A percentile compares a stretch with the other conserved stretches of the same genome.
phyloP scores from a whole-genome alignment of 768 basidiomycete species.

The Lyophyllum atratum region DNA sequence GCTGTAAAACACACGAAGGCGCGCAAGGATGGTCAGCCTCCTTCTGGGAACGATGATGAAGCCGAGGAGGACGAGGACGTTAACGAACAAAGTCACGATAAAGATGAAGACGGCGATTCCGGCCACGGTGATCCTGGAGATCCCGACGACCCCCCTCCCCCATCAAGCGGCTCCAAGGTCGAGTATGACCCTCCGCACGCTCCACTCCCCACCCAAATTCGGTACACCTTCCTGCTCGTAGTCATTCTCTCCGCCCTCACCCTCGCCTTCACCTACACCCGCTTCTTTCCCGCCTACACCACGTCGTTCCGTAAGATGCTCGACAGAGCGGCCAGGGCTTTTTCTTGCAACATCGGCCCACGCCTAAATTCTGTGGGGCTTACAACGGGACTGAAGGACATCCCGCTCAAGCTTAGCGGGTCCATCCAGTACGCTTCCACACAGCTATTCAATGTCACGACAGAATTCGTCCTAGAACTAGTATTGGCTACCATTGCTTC shows the following conservation, averaged over 20 bases:
- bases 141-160: neutral
- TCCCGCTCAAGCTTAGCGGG: neutral
- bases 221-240: neutral
- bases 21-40: no score
- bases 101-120: no score
- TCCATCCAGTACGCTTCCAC: neutral
- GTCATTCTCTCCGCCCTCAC: neutral
- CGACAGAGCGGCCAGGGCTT: neutral
- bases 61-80: no score
- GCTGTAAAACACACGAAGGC: no score
- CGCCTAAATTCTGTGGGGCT: neutral
- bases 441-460: neutral
- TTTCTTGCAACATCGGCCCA: neutral
- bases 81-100: no score
- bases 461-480: neutral
- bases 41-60: no score
- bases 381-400: neutral
- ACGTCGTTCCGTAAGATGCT: neutral
- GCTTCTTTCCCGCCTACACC: neutral
- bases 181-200: neutral
- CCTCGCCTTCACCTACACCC: neutral
- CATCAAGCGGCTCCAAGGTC: neutral
- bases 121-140: no score
- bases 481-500: neutral
- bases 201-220: neutral